A percentile compares a stretch with the other conserved stretches of the same genome.
These are phyloP conservation scores for Daedaleopsis nitida DNA, from an alignment of 768 basidiomycete genomes.

Conservation along the genomic window DNA sequence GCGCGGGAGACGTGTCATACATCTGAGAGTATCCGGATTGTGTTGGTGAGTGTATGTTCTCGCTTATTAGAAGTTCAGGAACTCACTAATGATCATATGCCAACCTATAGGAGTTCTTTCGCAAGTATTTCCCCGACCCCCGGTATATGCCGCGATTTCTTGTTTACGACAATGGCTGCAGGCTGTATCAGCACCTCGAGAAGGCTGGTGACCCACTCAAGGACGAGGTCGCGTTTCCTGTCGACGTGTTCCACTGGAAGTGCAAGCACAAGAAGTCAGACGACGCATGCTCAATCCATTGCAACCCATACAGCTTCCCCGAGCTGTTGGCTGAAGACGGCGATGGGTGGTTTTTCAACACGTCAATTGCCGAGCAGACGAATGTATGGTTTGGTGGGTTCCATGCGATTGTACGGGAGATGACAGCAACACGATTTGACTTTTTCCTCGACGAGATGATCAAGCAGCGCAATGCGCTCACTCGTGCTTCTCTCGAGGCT, in stretches of 20 bases:
- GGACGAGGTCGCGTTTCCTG: slow-evolving; percentile 13
- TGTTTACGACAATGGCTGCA: neutral
- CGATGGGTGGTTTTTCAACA: slow-evolving; percentile 29
- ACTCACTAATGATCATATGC: too few species aligned
- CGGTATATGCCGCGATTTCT: too few species aligned
- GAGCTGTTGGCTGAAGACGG: slow-evolving; percentile 12
- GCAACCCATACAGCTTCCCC: slow-evolving; percentile 20
- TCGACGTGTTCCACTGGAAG: slow-evolving; percentile 29
- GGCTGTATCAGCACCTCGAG: neutral
- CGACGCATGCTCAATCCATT: slow-evolving; percentile 18
- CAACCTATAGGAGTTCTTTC: too few species aligned
- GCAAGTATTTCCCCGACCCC: too few species aligned
- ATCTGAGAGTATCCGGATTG: slow-evolving; percentile 20
- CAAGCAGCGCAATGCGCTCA: too few species aligned
- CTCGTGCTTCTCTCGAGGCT: too few species aligned
- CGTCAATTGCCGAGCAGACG: slow-evolving; percentile 28
- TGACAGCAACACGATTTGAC: slow-evolving; percentile 33
- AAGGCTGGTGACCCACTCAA: slow-evolving; percentile 11
- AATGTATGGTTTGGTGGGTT: slow-evolving; percentile 29
- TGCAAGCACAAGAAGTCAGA: slow-evolving; percentile 25
- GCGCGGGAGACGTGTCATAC: slow-evolving; percentile 29
- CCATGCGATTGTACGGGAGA: slow-evolving; percentile 37
- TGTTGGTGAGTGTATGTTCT: neutral
- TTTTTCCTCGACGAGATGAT: slow-evolving; percentile 45
- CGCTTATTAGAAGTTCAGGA: too few species aligned